Evolutionary conservation across 2,329 filamentous ascomycete genomes (phyloP), one percentile per base, ranked within the genome.

Genomic region (Leptographium flavum): DNA sequence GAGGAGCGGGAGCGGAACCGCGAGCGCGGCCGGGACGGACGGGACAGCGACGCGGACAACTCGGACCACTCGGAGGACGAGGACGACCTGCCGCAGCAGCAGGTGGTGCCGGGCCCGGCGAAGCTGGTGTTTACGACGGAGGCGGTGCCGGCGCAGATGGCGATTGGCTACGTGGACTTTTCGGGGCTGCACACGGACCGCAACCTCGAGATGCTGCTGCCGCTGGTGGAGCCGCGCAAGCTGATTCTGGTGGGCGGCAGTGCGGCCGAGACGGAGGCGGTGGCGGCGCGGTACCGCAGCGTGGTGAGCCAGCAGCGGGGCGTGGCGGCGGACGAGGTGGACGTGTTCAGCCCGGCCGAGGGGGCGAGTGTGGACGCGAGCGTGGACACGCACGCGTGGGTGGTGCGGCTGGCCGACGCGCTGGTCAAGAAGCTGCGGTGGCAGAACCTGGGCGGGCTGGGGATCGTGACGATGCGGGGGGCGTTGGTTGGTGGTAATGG

Each of bases 361-460:
- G 87, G 87, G 22, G 68, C 73, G 30, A 68, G 71, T 14, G 73
- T 98, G 36, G 81, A 98, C 60, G 92, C 90, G 13, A 95, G 88
- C 57, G 90, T 96, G 36, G 92, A 98, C 59, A 96, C 90, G 5
- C 95, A 96, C 59, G 88, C 92, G 4, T 98, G 93, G 92, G 81
- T 85, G 22, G 84, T 98, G 49, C 94, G 88, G 62, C 73, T 98
- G 17, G 87, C 86, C 41, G 85, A 90, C 53, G 69, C 76, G 38
- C 76, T 98, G 19, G 83, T 94, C 48, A 86, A 86, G 62, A 83
- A 83, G 54, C 71, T 98, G 48, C 86, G 85, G 57, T 96, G 92
- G 92, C 92, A 96, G 65, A 88, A 86, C 47, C 87, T 96, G 22
- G 81, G 87, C 46, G 87, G 84, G 2, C 69, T 96, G 8, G 84